Evolutionary conservation across 2,329 filamentous ascomycete genomes (phyloP).

Genomic region (Didymellaceae sp.): DNA sequence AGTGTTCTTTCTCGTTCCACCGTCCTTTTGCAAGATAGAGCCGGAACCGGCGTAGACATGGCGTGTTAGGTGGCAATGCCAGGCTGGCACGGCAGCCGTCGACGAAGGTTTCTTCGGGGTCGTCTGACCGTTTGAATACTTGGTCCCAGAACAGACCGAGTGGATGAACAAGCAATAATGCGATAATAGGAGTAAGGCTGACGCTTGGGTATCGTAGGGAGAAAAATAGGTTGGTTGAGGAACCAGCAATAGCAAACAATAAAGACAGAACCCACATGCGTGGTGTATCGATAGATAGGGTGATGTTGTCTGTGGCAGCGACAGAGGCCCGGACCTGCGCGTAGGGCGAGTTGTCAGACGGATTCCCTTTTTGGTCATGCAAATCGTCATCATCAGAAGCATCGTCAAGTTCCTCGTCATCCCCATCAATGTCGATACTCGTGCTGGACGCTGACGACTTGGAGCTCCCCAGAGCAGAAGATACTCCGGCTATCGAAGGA

Average conservation of each 20-base stretch:
- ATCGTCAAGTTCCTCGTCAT: constrained; percentile 28
- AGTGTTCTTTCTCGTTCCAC: constrained; percentile 91
- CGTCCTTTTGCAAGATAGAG: constrained; percentile 79
- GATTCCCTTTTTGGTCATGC: constrained; percentile 53
- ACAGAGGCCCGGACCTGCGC: constrained; percentile 82
- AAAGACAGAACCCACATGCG: constrained; percentile 87
- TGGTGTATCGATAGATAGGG: constrained; percentile 83
- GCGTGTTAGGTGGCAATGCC: constrained; percentile 19
- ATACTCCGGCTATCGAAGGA: constrained; percentile 29
- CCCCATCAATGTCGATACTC: constrained; percentile 34
- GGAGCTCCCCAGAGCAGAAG: constrained; percentile 32
- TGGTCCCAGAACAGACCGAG: constrained; percentile 82
- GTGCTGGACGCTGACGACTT: constrained; percentile 42
- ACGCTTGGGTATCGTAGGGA: constrained; percentile 89
- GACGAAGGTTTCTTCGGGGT: constrained; percentile 63
- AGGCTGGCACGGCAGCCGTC: constrained; percentile 57
- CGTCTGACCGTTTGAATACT: constrained; percentile 66
- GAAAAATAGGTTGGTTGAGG: constrained; percentile 86
- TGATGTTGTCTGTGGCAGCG: constrained; percentile 74
- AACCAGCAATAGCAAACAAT: constrained; percentile 80
- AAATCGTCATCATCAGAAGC: constrained; percentile 45
- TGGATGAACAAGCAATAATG: constrained; percentile 82
- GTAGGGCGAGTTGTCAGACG: constrained; percentile 75
- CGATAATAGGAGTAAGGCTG: constrained; percentile 87
- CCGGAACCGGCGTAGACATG: constrained; percentile 57